A percentile compares a stretch with the other conserved stretches of the same genome.
phyloP scores from a whole-genome alignment of 1,284 basidiomycete genomes.

The Apiotrichum sp. region DNA sequence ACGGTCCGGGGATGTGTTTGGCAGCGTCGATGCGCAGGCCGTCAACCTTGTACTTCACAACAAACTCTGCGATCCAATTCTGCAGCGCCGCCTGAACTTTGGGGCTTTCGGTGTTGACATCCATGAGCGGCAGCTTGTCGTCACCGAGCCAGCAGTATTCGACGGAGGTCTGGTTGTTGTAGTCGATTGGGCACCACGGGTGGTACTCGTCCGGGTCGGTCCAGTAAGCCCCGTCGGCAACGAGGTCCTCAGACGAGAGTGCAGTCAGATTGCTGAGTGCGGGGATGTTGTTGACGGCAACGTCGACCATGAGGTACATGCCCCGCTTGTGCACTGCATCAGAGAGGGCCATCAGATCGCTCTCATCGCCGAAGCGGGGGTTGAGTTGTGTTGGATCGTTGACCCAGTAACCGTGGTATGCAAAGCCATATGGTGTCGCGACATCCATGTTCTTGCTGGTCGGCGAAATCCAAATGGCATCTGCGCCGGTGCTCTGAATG shows the following conservation, averaged over 20 bases:
- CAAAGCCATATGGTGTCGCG: constrained; percentile 54
- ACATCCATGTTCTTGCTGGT: constrained; percentile 59
- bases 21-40: constrained; percentile 71
- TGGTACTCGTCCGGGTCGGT: constrained; percentile 52
- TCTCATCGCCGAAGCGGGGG: constrained; percentile 59
- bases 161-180: constrained; percentile 58
- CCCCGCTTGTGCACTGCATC: constrained; percentile 60
- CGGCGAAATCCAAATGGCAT: constrained; percentile 56
- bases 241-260: constrained; percentile 20
- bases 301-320: constrained; percentile 74
- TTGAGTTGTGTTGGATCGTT: constrained; percentile 62
- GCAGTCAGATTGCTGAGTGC: constrained; percentile 34
- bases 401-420: constrained; percentile 48
- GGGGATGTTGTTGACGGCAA: constrained; percentile 70
- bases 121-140: constrained; percentile 59
- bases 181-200: constrained; percentile 60
- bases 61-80: constrained; percentile 58
- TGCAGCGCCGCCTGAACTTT: constrained; percentile 56
- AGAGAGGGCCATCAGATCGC: constrained; percentile 62
- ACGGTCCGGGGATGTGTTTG: constrained; percentile 52
- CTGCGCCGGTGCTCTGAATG: constrained; percentile 68
- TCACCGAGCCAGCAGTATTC: constrained; percentile 72
- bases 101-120: constrained; percentile 64
- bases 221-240: constrained; percentile 31
- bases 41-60: constrained; percentile 57